A percentile compares a stretch with the other conserved stretches of the same genome.
phyloP scores from a whole-genome alignment of 2,329 filamentous ascomycete genomes.

The Hypoxylon sp. region DNA sequence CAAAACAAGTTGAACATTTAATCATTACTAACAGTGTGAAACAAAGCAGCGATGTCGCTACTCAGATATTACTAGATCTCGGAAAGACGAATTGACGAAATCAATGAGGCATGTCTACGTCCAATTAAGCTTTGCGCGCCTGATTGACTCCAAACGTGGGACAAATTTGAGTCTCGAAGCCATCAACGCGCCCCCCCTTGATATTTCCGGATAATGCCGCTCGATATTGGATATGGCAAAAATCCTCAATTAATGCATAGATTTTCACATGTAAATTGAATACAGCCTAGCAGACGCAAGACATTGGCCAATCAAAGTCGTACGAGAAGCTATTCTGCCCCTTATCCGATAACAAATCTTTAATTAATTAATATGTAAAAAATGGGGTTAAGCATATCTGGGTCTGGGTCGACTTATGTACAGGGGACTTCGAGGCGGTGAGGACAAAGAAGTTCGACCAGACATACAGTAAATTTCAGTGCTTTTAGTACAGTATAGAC shows the following conservation, averaged over 20 bases:
- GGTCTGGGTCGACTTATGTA: background rate
- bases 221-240: background rate
- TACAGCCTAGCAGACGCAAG: background rate
- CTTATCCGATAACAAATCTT: background rate
- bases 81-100: background rate
- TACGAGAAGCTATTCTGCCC: background rate
- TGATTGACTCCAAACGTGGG: slow-evolving; percentile 16
- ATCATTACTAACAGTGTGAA: slow-evolving; percentile 1
- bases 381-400: slow-evolving; percentile 6
- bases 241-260: slow-evolving; percentile 8
- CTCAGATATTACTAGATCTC: slow-evolving; percentile 9
- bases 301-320: slow-evolving; percentile 12
- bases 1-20: background rate
- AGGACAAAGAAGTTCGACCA: background rate
- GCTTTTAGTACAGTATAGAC: slow-evolving; percentile 17
- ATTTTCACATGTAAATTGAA: slow-evolving; percentile 1
- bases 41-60: slow-evolving; percentile 3
- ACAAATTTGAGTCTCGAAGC: slow-evolving; percentile 24
- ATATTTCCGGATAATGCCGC: slow-evolving; percentile 21
- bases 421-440: slow-evolving; percentile 10
- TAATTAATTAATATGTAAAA: slow-evolving; percentile 3
- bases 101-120: slow-evolving; percentile 21
- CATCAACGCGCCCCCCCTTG: slow-evolving; percentile 26
- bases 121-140: slow-evolving; percentile 38
- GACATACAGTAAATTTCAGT: slow-evolving; percentile 22